phyloP scores from a whole-genome alignment of 768 basidiomycete genomes.

The Auriculariales sp. region DNA sequence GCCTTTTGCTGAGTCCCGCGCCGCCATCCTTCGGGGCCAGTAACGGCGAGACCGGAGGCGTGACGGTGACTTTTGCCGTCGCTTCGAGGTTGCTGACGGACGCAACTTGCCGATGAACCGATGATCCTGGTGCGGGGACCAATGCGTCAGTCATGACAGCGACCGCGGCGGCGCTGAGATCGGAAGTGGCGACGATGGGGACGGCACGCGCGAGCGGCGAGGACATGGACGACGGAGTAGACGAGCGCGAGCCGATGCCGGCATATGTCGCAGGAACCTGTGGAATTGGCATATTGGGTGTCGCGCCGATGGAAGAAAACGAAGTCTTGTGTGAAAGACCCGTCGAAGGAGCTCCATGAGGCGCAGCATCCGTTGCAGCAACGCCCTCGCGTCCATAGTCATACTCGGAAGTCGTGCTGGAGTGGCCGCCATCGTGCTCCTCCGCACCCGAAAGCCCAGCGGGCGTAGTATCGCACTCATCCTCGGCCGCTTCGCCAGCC shows the following conservation, averaged over 20 bases:
- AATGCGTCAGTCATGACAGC: slow-evolving; percentile 15
- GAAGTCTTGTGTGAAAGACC: not conserved
- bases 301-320: not conserved
- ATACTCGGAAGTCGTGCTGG: slow-evolving; percentile 54
- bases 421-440: slow-evolving; percentile 33
- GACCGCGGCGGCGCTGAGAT: slow-evolving; percentile 28
- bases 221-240: slow-evolving; percentile 78
- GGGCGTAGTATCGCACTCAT: slow-evolving; percentile 18
- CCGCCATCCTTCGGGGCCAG: slow-evolving; percentile 35
- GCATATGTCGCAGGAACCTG: slow-evolving; percentile 12
- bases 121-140: slow-evolving; percentile 25
- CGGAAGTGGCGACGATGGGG: slow-evolving; percentile 58
- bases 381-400: slow-evolving; percentile 29
- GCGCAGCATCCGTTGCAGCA: slow-evolving; percentile 14
- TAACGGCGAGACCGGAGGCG: slow-evolving; percentile 56
- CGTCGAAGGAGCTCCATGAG: slow-evolving; percentile 21
- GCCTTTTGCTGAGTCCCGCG: slow-evolving; percentile 43
- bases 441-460: slow-evolving; percentile 11
- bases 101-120: slow-evolving; percentile 37
- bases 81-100: slow-evolving; percentile 46
- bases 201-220: slow-evolving; percentile 76
- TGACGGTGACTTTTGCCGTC: slow-evolving; percentile 50
- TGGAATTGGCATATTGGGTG: not conserved
- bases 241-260: slow-evolving; percentile 46
- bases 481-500: slow-evolving; percentile 29